Conservation (phyloP, 1,284 basidiomycete species). For the Uromyces viciae-fabae region DNA sequence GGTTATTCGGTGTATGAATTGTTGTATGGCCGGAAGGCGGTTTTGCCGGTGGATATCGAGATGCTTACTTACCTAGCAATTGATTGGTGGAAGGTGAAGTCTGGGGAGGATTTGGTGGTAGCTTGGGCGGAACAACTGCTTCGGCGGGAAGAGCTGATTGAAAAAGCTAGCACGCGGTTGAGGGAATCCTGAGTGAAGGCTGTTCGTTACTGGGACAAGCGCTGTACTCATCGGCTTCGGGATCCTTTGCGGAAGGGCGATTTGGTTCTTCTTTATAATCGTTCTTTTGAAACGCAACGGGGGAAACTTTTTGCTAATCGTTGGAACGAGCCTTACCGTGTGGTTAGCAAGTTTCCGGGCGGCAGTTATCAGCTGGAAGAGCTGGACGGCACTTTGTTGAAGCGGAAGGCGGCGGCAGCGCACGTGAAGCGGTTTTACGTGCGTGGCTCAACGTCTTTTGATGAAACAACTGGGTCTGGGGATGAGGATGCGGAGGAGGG, state of each 20-base stretch:
- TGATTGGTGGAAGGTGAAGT: neutral
- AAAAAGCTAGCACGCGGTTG: neutral
- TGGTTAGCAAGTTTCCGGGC: neutral
- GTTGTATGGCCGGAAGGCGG: neutral
- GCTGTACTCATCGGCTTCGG: neutral
- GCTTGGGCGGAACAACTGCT: neutral
- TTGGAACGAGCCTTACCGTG: slow-evolving; percentile 4
- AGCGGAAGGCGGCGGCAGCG: no score
- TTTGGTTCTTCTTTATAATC: slow-evolving; percentile 18
- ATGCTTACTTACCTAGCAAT: neutral
- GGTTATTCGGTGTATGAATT: neutral
- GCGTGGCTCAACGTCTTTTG: no score
- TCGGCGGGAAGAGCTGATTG: neutral
- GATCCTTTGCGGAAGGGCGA: neutral
- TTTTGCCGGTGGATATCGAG: slow-evolving; percentile 9
- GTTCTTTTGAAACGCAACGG: slow-evolving; percentile 3
- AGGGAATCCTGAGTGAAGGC: neutral
- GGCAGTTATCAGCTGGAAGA: slow-evolving; percentile 6
- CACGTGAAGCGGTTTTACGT: no score
- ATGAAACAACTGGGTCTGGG: no score
- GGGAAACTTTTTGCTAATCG: neutral
- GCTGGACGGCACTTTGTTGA: neutral
- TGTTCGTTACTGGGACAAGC: neutral
- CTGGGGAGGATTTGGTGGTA: neutral
- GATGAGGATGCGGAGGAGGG: no score